Base-by-base conservation (phyloP, 352 stramenopile genomes). In the Pythium sukuiense region DNA sequence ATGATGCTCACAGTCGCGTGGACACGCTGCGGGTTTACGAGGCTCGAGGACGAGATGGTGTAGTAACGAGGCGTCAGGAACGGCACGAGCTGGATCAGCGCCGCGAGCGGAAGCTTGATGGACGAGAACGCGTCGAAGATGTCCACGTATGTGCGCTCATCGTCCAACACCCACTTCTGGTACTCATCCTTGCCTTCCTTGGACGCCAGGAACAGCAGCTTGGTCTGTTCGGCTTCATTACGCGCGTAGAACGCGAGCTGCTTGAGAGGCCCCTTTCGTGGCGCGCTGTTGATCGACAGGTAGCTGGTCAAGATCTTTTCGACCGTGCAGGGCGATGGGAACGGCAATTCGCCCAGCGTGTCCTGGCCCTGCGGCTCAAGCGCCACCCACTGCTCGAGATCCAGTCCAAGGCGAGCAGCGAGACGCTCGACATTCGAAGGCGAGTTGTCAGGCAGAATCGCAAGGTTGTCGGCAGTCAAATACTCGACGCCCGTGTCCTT, bases 21-120 rank as follows among this genome's bases (percentile, higher is more conserved):
- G 32, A 99, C 86, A 20, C 82, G 85, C 50, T 92, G 87, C 6
- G 96, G 95, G 72, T 97, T 89, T 3, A 97, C 86, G 41, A 87
- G 78, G 46, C 90, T 93, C 12, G 92, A 99, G 4, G 96, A 99
- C 33, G 95, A 97, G 69, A 99, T 99, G 12, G 98, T 99, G 78
- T 99, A 99, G 73, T 98, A 98, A 8, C 98, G 90, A 18, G 97
- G 96, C 70, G 97, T 79, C 24, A 99, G 72, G 65, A 90, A 92
- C 20, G 97, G 97, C 53, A 97, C 89, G 24, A 99, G 65, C 58
- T 97, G 79, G 32, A 94, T 76, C n/a, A 99, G 75, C 52, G 98
- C 95, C 41, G 81, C 70, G 16, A 93, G 61, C 4, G 85, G 76
- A 8, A 93, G 26, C 24, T 81, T 68, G 18, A 96, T 60, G 1